phyloP scores from a whole-genome alignment of 2,329 filamentous ascomycete species.

The Phyllosticta citrichinensis region DNA sequence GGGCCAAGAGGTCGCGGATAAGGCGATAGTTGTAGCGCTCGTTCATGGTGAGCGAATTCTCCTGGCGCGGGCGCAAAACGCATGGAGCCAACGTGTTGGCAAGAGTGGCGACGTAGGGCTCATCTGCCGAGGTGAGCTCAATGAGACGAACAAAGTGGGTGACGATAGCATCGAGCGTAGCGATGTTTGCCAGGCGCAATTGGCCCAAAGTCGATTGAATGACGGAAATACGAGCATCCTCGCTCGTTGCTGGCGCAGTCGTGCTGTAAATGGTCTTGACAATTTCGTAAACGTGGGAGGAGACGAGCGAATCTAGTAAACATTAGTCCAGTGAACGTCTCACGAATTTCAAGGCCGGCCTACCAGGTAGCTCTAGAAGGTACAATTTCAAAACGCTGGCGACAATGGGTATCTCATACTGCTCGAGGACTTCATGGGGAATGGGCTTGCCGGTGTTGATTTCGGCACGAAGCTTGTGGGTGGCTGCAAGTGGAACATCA shows the following conservation, averaged over 20 bases:
- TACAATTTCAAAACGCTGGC: slow-evolving; percentile 91
- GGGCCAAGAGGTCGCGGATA: slow-evolving; percentile 79
- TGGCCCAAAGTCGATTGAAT: slow-evolving; percentile 94
- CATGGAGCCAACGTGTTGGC: slow-evolving; percentile 71
- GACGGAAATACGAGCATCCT: slow-evolving; percentile 74
- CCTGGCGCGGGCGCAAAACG: slow-evolving; percentile 74
- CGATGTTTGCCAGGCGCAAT: slow-evolving; percentile 91
- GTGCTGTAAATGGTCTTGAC: slow-evolving; percentile 93
- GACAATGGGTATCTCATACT: slow-evolving; percentile 89
- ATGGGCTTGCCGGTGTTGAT: slow-evolving; percentile 83
- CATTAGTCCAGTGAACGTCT: not conserved
- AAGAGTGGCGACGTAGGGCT: slow-evolving; percentile 67
- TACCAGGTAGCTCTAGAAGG: slow-evolving; percentile 85
- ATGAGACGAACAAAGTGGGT: slow-evolving; percentile 97
- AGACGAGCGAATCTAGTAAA: slow-evolving; percentile 79
- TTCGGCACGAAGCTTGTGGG: slow-evolving; percentile 70
- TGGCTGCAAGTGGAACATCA: slow-evolving; percentile 76
- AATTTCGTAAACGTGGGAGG: slow-evolving; percentile 97
- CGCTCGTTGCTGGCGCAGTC: slow-evolving; percentile 55
- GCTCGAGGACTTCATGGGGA: slow-evolving; percentile 64
- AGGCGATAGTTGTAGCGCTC: slow-evolving; percentile 88
- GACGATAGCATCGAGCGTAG: slow-evolving; percentile 94
- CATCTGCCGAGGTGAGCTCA: slow-evolving; percentile 91
- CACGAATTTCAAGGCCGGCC: slow-evolving; percentile 20
- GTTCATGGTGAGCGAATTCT: slow-evolving; percentile 88